These are phyloP conservation scores for Gynostemma pentaphyllum DNA, from an alignment of 306 rosid species.

Conservation along the genomic window DNA sequence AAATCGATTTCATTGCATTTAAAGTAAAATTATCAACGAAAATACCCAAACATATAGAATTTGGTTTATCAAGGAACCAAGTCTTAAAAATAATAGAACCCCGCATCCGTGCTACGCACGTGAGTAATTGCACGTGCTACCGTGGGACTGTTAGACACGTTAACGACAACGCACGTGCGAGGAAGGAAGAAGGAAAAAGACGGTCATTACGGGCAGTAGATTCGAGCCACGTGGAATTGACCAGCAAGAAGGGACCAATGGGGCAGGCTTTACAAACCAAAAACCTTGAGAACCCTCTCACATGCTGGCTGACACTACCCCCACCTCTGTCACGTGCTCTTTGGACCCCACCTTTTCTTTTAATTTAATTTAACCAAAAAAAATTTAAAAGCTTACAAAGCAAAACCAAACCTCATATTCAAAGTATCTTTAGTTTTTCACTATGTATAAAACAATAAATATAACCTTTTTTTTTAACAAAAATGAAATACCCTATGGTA, in stretches of 20 bases:
- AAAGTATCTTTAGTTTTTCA: not conserved
- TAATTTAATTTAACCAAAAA: not conserved
- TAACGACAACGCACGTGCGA: slow-evolving; percentile 50
- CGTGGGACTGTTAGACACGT: slow-evolving; percentile 33
- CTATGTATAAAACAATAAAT: not conserved
- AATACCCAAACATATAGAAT: too few relatives aligned
- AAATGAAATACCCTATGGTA: not conserved
- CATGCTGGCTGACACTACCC: slow-evolving; percentile 77
- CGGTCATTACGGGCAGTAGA: slow-evolving; percentile 14
- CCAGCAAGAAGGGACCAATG: slow-evolving; percentile 11
- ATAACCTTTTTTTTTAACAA: slow-evolving; percentile 22
- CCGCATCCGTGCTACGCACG: slow-evolving; percentile 19
- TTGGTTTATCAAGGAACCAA: too few relatives aligned
- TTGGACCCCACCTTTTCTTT: slow-evolving; percentile 26
- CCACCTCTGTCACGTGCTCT: slow-evolving; percentile 67
- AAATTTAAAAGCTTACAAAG: not conserved
- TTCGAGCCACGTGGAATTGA: slow-evolving; percentile 34
- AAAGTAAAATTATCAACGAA: too few relatives aligned
- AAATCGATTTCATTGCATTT: too few relatives aligned
- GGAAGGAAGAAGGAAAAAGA: slow-evolving; percentile 26
- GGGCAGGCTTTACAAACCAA: slow-evolving; percentile 23
- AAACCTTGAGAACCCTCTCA: slow-evolving; percentile 36
- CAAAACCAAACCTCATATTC: not conserved
- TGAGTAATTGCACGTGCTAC: slow-evolving; percentile 36
- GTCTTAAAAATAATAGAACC: too few relatives aligned